These are phyloP conservation scores for Backusella liffmaniae DNA, from an alignment of 192 early-diverging fungal species.

Conservation along the genomic window DNA sequence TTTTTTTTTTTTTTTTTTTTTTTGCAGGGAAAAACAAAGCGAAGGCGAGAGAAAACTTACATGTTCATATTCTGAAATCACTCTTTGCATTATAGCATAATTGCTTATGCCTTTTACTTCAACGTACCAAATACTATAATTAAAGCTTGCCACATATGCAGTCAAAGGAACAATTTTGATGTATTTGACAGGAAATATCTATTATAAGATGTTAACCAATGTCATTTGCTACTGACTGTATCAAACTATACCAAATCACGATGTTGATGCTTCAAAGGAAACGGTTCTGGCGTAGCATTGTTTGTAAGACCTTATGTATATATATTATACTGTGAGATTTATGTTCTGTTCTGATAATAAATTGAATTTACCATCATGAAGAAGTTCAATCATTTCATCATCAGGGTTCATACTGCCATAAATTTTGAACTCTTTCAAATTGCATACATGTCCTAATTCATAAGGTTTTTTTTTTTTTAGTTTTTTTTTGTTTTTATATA, in stretches of 20 bases:
- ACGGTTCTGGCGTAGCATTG: slow-evolving; percentile 82
- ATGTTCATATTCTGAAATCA: slow-evolving; percentile 59
- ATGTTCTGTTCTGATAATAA: background rate
- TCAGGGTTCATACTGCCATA: slow-evolving; percentile 80
- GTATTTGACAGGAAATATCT: slow-evolving; percentile 86
- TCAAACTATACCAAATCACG: slow-evolving; percentile 58
- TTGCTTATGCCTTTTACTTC: slow-evolving; percentile 80
- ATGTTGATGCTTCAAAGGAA: slow-evolving; percentile 74
- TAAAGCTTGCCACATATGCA: slow-evolving; percentile 92
- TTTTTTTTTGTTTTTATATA: background rate
- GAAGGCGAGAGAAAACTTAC: slow-evolving; percentile 38
- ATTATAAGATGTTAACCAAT: background rate
- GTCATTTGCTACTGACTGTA: background rate
- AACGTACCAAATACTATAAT: slow-evolving; percentile 93
- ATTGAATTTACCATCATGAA: slow-evolving; percentile 57
- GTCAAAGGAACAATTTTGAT: slow-evolving; percentile 91
- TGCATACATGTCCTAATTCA: slow-evolving; percentile 76
- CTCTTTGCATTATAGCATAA: slow-evolving; percentile 63
- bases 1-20: slow-evolving; percentile 44
- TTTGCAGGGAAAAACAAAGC: background rate
- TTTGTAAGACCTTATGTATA: slow-evolving; percentile 51
- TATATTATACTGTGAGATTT: background rate
- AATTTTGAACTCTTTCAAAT: slow-evolving; percentile 94
- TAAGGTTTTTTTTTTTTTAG: background rate
- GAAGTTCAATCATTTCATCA: slow-evolving; percentile 82